These are phyloP conservation scores for Rhexocercosporidium sp. DNA, from an alignment of 2,329 filamentous ascomycete species.

Conservation along the genomic window DNA sequence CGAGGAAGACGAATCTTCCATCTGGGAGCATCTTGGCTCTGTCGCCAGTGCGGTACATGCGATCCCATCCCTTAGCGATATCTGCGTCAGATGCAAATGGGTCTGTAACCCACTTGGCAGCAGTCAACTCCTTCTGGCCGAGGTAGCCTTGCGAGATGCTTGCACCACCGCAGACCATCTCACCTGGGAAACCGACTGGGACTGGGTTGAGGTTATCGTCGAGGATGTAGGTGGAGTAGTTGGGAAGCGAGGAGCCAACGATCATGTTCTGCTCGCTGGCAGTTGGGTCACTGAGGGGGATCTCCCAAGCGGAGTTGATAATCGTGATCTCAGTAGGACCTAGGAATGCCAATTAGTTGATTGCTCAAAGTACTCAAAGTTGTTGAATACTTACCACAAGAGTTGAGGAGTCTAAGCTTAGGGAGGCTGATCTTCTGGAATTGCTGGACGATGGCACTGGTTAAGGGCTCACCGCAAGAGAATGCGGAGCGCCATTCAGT, in stretches of 20 bases:
- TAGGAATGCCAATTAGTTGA: background rate
- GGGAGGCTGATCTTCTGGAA: conserved; percentile 26
- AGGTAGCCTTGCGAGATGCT: conserved; percentile 46
- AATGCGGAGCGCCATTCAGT: conserved; percentile 34
- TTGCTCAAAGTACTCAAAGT: background rate
- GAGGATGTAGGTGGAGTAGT: conserved; percentile 45
- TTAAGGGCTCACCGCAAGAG: conserved; percentile 38
- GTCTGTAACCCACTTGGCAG: conserved; percentile 11
- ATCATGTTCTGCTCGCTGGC: conserved; percentile 21
- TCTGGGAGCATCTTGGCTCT: conserved; percentile 41
- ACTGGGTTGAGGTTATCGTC: conserved; percentile 45
- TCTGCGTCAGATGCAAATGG: conserved; percentile 12
- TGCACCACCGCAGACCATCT: conserved; percentile 48
- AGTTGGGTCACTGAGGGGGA: conserved; percentile 20
- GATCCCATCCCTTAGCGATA: conserved; percentile 10
- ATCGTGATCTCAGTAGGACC: conserved; percentile 32
- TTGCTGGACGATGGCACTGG: conserved; percentile 30
- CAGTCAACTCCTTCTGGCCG: conserved; percentile 32
- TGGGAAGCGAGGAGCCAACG: conserved; percentile 19
- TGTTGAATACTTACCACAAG: conserved; percentile 18
- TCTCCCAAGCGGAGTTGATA: conserved; percentile 20
- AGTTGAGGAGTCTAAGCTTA: conserved; percentile 27
- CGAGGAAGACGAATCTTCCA: conserved; percentile 40
- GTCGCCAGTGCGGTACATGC: conserved; percentile 45
- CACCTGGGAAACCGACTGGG: conserved; percentile 49